Evolutionary conservation across 1,139 yeast genomes (phyloP).

Genomic region (Sugiyamaella neomexicana): DNA sequence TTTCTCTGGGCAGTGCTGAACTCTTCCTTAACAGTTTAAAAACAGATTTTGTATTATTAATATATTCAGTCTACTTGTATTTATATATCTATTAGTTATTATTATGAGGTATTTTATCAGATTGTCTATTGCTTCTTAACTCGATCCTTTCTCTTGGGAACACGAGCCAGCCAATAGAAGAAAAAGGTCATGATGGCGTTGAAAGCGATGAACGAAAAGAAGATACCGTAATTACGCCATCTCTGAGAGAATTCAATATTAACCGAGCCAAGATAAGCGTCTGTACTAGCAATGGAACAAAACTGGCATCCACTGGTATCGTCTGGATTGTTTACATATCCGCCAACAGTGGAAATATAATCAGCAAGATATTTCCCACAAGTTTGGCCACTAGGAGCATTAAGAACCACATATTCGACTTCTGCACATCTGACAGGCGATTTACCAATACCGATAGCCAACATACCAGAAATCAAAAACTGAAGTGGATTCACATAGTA

Average conservation of each 20-base stretch:
- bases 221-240: conserved; percentile 63
- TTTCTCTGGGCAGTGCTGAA: too few species aligned
- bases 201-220: conserved; percentile 52
- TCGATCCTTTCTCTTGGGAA: conserved; percentile 50
- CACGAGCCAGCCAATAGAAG: conserved; percentile 77
- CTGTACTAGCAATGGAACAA: conserved; percentile 56
- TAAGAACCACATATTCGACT: conserved; percentile 52
- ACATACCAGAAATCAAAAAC: conserved; percentile 61
- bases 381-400: conserved; percentile 60
- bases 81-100: not conserved
- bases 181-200: conserved; percentile 54
- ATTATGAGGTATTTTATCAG: not conserved
- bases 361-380: conserved; percentile 54
- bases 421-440: conserved; percentile 55
- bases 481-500: conserved; percentile 70
- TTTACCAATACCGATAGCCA: conserved; percentile 54
- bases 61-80: not conserved
- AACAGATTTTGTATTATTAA: not conserved
- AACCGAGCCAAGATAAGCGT: conserved; percentile 51
- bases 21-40: too few species aligned
- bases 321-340: conserved; percentile 56
- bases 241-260: conserved; percentile 49
- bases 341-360: conserved; percentile 46
- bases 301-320: conserved; percentile 58
- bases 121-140: conserved; percentile 24